Conservation (phyloP, 495 filamentous ascomycete species). For the Aspergillus homomorphus region DNA sequence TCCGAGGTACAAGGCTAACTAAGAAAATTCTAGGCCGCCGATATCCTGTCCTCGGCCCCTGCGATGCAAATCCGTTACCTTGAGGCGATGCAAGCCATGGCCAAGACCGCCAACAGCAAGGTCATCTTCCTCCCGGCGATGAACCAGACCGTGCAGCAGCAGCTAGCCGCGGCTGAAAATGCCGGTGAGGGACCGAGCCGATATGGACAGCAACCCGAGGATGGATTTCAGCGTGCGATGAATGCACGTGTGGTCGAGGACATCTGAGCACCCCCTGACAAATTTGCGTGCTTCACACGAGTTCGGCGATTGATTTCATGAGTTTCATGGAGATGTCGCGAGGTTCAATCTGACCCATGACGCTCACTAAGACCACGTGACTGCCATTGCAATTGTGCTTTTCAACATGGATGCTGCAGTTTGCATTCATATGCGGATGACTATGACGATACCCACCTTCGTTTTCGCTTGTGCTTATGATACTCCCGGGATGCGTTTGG, state of each 20-base stretch:
- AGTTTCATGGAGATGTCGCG: not conserved
- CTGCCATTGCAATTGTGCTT: conserved; percentile 4
- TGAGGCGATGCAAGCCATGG: conserved; percentile 99
- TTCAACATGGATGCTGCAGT: conserved; percentile 1
- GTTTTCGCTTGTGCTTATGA: conserved; percentile 13
- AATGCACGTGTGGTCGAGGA: conserved; percentile 84
- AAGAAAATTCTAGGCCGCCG: conserved; percentile 58
- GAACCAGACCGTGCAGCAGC: conserved; percentile 46
- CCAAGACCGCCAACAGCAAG: conserved; percentile 91
- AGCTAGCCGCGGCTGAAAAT: conserved; percentile 50
- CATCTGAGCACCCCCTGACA: conserved; percentile 51
- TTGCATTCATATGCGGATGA: not conserved
- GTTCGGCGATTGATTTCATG: not conserved
- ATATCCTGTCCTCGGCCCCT: conserved; percentile 87
- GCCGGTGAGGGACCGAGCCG: conserved; percentile 58
- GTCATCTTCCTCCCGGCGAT: conserved; percentile 88
- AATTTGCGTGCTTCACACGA: not conserved
- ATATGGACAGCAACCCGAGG: conserved; percentile 44
- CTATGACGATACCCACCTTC: conserved; percentile 41
- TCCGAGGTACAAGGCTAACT: not conserved
- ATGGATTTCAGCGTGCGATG: conserved; percentile 77
- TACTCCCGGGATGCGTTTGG: not conserved
- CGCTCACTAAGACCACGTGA: not conserved
- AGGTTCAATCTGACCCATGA: not conserved
- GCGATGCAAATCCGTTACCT: conserved; percentile 99